Percentiles rank a stretch among this genome's conserved stretches.
Evolutionary conservation across 257 asterid species (phyloP).

Genomic region (Buddleja alternifolia): DNA sequence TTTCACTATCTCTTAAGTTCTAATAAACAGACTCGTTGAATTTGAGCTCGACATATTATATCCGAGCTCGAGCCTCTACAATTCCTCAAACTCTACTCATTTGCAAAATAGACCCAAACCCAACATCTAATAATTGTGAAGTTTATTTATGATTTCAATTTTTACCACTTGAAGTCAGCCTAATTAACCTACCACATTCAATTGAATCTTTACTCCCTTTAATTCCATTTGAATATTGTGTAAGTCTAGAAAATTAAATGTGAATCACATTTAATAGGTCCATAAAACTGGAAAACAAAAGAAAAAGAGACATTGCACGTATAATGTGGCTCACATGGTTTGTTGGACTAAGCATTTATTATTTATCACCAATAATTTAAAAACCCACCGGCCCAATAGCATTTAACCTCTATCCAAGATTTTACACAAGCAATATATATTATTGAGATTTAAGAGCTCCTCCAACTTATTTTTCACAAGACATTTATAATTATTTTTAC

Average conservation of each 20-base stretch:
- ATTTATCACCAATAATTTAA: not conserved
- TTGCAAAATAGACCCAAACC: too few species aligned
- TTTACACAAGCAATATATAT: not conserved
- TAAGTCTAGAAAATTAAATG: not conserved
- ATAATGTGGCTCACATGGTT: slow-evolving; percentile 30
- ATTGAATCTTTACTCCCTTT: not conserved
- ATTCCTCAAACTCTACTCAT: too few species aligned
- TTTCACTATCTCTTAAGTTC: too few species aligned
- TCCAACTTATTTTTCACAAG: too few species aligned
- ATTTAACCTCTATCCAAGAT: not conserved
- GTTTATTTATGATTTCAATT: too few species aligned
- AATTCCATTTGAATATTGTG: not conserved
- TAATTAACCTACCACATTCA: not conserved
- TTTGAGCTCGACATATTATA: too few species aligned
- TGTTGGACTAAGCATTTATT: slow-evolving; percentile 30
- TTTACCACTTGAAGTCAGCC: too few species aligned
- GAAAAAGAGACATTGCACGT: slow-evolving; percentile 17
- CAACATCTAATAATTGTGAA: too few species aligned
- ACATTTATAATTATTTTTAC: too few species aligned
- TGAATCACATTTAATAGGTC: not conserved
- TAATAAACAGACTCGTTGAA: too few species aligned
- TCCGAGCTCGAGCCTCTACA: too few species aligned
- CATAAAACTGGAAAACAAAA: not conserved
- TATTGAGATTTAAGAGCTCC: too few species aligned
- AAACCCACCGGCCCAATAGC: slow-evolving; percentile 34